Conservation (phyloP, 140 eudicot species). For the Cichorium intybus region DNA sequence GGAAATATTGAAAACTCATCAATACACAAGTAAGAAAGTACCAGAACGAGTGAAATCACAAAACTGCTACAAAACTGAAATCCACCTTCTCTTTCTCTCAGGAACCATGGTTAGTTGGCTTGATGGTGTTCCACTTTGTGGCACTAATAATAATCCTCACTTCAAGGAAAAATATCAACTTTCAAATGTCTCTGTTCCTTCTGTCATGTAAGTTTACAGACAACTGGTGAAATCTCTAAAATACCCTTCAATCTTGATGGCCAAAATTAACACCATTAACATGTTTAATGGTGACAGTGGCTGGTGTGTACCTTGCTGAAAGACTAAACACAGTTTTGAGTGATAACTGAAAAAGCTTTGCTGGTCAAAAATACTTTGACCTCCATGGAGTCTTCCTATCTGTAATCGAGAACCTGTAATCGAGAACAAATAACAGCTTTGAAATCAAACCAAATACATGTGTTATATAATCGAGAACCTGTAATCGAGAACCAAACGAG, state of each 20-base stretch:
- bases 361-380: constrained; percentile 89
- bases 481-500: too few relatives aligned
- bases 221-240: too few relatives aligned
- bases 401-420: too few relatives aligned
- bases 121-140: constrained; percentile 62
- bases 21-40: too few relatives aligned
- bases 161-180: constrained; percentile 83
- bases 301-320: constrained; percentile 93
- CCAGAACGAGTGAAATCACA: too few relatives aligned
- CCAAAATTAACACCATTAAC: not conserved
- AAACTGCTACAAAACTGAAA: too few relatives aligned
- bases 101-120: constrained; percentile 91
- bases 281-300: constrained; percentile 46
- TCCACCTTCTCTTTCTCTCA: constrained; percentile 26
- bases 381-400: constrained; percentile 86
- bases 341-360: constrained; percentile 85
- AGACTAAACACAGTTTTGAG: constrained; percentile 60
- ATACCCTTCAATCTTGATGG: too few relatives aligned
- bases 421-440: too few relatives aligned
- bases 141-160: constrained; percentile 52
- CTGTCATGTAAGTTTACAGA: constrained; percentile 68
- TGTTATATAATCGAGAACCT: too few relatives aligned
- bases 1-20: too few relatives aligned
- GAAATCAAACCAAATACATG: too few relatives aligned
- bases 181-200: constrained; percentile 92